These are phyloP conservation scores for Basipetospora sp. DNA, from an alignment of 2,329 filamentous ascomycete genomes.

Conservation along the genomic window DNA sequence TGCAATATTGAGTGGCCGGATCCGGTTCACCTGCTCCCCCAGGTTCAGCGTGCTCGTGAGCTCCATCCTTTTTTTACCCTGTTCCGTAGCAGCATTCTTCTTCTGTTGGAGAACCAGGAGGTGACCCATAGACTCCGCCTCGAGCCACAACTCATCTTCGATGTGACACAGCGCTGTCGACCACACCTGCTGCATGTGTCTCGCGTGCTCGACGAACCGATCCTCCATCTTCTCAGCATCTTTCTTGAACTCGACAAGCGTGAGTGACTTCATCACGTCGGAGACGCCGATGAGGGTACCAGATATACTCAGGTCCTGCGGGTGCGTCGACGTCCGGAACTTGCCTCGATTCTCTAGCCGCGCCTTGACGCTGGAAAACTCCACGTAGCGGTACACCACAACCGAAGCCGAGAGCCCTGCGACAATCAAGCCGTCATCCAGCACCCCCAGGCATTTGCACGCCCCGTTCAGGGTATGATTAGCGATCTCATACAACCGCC, in stretches of 20 bases:
- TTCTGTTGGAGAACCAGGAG: slow-evolving; percentile 68
- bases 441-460: slow-evolving; percentile 62
- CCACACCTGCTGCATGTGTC: slow-evolving; percentile 74
- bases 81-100: slow-evolving; percentile 52
- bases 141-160: slow-evolving; percentile 60
- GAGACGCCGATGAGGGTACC: slow-evolving; percentile 67
- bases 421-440: slow-evolving; percentile 53
- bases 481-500: slow-evolving; percentile 56
- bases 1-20: slow-evolving; percentile 57
- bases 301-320: slow-evolving; percentile 63
- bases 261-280: slow-evolving; percentile 86
- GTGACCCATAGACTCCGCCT: slow-evolving; percentile 79
- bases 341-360: slow-evolving; percentile 56
- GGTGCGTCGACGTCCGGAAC: slow-evolving; percentile 70
- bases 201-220: slow-evolving; percentile 53
- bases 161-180: slow-evolving; percentile 62
- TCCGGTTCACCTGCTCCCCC: slow-evolving; percentile 86
- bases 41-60: slow-evolving; percentile 70
- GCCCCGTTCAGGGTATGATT: slow-evolving; percentile 60
- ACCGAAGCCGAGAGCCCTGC: slow-evolving; percentile 84
- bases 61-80: slow-evolving; percentile 57
- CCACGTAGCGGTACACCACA: slow-evolving; percentile 39
- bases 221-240: no score
- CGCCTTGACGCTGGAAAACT: slow-evolving; percentile 39
- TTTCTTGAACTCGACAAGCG: slow-evolving; percentile 54